Base-by-base conservation (phyloP, 495 filamentous ascomycete species). In the Viridothelium virens region DNA sequence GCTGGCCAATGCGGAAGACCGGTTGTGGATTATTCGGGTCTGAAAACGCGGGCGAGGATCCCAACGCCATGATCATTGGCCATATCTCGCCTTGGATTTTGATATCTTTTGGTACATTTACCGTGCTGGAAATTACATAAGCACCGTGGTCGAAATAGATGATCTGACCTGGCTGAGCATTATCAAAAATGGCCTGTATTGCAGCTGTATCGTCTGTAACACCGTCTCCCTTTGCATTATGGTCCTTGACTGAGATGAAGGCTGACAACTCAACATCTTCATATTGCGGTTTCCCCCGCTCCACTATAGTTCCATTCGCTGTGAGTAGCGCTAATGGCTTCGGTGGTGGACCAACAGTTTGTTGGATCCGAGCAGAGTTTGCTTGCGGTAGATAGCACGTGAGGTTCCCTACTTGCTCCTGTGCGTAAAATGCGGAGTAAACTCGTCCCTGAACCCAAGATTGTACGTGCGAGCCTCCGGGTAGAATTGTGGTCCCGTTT, bases 111-210 rank as follows among this genome's bases (percentile, higher is more conserved):
- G 93, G 93, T 3, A 97, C 82, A 73, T 88, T 86, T 76, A 98
- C 78, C 1, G 93, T 97, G 63, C 86, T 82, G 56, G 89, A 89
- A 72, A 98, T 80, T 25, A 96, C 77, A 77, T 96, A 98, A 36
- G 88, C 86, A 61, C 93, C 93, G 72, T 95, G 89, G 75, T 95
- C 90, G 73, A 98, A 95, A 82, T 90, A 97, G 65, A 96, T 83
- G 63, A 97, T 78, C 56, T 92, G 86, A 64, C 79, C 79, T 7
- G 78, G 68, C 16, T 77, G 77, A 16, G 79, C 86, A 65, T 79
- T 83, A 74, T 93, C 81, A 48, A 92, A 81, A 41, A 89, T 79
- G 25, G 81, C 79, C 73, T 98, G 91, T 71, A 98, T 82, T 18
- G 81, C 83, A 0, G 78, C 80, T 9, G 87, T 88, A 68, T 90